Conservation (phyloP, 805 yeast genomes). For the Yamadazyma endophytica region DNA sequence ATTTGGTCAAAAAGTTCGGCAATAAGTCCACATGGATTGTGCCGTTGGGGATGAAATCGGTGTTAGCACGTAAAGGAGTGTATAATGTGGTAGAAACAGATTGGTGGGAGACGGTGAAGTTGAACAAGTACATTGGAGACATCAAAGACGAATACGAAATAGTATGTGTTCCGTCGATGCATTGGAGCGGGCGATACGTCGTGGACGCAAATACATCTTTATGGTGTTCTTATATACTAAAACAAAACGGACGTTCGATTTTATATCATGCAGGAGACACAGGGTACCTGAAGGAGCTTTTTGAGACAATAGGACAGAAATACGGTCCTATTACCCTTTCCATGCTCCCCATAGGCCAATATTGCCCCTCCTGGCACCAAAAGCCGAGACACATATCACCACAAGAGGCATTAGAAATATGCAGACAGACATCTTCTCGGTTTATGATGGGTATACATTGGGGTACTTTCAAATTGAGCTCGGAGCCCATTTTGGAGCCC, state of each 20-base stretch:
- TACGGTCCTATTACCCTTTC: constrained; percentile 60
- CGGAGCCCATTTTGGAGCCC: constrained; percentile 86
- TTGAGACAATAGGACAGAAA: constrained; percentile 56
- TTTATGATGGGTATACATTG: constrained; percentile 87
- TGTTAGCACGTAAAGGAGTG: constrained; percentile 56
- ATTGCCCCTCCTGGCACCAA: constrained; percentile 93
- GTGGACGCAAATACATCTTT: constrained; percentile 74
- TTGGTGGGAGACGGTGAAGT: constrained; percentile 74
- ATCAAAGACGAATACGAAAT: constrained; percentile 59
- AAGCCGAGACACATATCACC: constrained; percentile 86
- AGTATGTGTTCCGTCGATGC: constrained; percentile 92
- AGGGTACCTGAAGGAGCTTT: constrained; percentile 77
- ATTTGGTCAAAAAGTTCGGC: constrained; percentile 47
- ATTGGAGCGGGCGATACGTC: constrained; percentile 90
- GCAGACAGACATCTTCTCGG: constrained; percentile 55
- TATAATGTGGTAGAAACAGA: constrained; percentile 68
- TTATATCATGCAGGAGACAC: constrained; percentile 95
- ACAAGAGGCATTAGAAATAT: constrained; percentile 65
- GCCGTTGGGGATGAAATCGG: constrained; percentile 70
- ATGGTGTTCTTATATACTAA: constrained; percentile 84
- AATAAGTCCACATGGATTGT: constrained; percentile 76
- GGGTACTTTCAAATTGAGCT: constrained; percentile 91
- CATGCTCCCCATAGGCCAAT: constrained; percentile 90
- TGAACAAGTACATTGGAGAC: constrained; percentile 38
- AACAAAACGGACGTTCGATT: constrained; percentile 63